Evolutionary conservation across 2,329 filamentous ascomycete genomes (phyloP).

Genomic region (Leptographium lundbergii): DNA sequence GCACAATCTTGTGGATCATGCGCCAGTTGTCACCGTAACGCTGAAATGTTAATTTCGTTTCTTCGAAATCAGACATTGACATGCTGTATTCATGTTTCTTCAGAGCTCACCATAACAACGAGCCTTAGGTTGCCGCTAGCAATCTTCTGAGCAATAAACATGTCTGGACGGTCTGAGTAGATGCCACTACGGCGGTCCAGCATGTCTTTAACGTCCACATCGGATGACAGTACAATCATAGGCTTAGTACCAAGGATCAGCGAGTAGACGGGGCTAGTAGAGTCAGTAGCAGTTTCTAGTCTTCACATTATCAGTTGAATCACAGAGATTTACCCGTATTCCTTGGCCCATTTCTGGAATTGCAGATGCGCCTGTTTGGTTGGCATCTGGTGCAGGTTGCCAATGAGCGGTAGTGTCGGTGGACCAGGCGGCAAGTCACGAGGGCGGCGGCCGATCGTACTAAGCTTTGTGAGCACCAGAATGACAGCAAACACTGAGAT

Average conservation of each 20-base stretch:
- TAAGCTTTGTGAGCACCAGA: background rate
- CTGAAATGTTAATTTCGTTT: background rate
- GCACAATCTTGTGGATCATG: slow-evolving; percentile 24
- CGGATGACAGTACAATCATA: slow-evolving; percentile 25
- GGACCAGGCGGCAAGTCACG: slow-evolving; percentile 14
- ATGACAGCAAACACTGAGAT: background rate
- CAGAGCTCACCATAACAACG: background rate
- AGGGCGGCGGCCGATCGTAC: background rate
- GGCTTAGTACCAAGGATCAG: slow-evolving; percentile 35
- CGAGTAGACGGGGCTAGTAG: slow-evolving; percentile 30
- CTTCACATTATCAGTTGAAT: background rate
- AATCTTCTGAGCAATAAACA: slow-evolving; percentile 7
- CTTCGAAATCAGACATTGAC: background rate
- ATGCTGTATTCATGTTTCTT: background rate
- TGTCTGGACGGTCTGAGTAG: slow-evolving; percentile 33
- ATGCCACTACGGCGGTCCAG: slow-evolving; percentile 35
- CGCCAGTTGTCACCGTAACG: slow-evolving; percentile 22
- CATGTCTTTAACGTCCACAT: slow-evolving; percentile 30
- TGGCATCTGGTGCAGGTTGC: slow-evolving; percentile 27
- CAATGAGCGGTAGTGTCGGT: slow-evolving; percentile 16
- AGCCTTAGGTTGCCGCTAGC: slow-evolving; percentile 5
- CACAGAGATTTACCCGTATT: slow-evolving; percentile 23
- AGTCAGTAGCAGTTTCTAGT: background rate
- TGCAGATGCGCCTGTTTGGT: slow-evolving; percentile 27
- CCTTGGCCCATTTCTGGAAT: slow-evolving; percentile 37